phyloP scores from a whole-genome alignment of 495 filamentous ascomycete genomes.

The Podospora anserina region DNA sequence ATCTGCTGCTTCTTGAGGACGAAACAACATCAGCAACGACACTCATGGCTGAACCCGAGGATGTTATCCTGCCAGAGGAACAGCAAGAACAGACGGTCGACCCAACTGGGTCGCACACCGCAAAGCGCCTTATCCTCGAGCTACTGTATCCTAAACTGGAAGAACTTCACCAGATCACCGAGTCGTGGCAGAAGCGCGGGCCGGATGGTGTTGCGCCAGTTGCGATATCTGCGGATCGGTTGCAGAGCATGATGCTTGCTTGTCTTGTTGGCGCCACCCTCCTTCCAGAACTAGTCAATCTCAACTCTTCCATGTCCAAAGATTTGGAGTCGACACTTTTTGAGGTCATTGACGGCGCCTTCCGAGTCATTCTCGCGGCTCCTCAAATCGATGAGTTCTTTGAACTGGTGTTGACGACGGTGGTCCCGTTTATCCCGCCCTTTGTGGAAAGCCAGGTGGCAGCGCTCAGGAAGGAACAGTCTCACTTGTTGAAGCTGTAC shows the following conservation, averaged over 20 bases:
- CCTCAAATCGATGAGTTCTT: constrained; percentile 36
- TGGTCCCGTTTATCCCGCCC: constrained; percentile 40
- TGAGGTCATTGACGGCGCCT: constrained; percentile 31
- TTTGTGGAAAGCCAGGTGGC: constrained; percentile 31
- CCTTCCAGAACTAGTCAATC: constrained; percentile 41
- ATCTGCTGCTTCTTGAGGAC: constrained; percentile 41
- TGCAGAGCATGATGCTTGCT: constrained; percentile 46
- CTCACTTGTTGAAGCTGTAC: constrained; percentile 38
- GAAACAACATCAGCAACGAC: constrained; percentile 2
- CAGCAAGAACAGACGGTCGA: constrained; percentile 25
- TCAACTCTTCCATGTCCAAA: constrained; percentile 40
- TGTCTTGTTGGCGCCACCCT: constrained; percentile 42
- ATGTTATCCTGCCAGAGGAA: constrained; percentile 12
- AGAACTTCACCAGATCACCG: constrained; percentile 38
- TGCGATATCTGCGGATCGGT: constrained; percentile 37
- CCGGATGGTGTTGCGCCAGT: constrained; percentile 41
- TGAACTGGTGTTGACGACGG: constrained; percentile 34
- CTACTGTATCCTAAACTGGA: constrained; percentile 47
- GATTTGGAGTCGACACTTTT: constrained; percentile 40
- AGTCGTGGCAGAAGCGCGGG: constrained; percentile 43
- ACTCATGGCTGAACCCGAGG: neutral
- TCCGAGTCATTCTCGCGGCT: constrained; percentile 35
- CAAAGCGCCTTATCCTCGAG: constrained; percentile 48
- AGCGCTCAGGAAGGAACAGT: constrained; percentile 30
- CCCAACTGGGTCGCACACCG: constrained; percentile 38